phyloP scores from a whole-genome alignment of 2,329 filamentous ascomycete species.

The Cladosporium sp. region DNA sequence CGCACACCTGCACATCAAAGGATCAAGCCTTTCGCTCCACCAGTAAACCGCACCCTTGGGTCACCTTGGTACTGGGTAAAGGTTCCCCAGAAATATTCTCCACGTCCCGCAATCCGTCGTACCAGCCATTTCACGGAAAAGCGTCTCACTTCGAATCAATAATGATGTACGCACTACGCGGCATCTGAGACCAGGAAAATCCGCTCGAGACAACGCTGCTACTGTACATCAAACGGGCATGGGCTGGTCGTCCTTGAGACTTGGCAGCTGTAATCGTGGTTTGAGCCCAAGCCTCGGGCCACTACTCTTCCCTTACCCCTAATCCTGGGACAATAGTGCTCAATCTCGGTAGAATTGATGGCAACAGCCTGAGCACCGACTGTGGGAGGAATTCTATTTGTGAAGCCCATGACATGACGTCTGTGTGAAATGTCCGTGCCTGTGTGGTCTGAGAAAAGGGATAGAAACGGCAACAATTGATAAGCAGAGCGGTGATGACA shows the following conservation, averaged over 20 bases:
- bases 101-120: neutral
- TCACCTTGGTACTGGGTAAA: neutral
- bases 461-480: neutral
- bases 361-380: constrained; percentile 1
- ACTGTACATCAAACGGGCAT: too few relatives aligned
- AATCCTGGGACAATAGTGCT: neutral
- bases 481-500: neutral
- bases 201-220: too few relatives aligned
- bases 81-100: neutral
- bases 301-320: neutral
- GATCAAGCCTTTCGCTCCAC: neutral
- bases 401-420: constrained; percentile 5
- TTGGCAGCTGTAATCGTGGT: neutral
- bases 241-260: too few relatives aligned
- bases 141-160: constrained; percentile 4
- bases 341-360: neutral
- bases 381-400: neutral
- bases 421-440: neutral
- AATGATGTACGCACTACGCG: neutral
- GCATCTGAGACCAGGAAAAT: neutral
- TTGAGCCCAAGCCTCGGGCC: neutral
- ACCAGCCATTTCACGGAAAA: neutral
- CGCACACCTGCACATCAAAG: neutral
- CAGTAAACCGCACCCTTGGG: neutral
- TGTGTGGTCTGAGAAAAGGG: neutral